These are phyloP conservation scores for Candida tropicalis DNA, from an alignment of 1,139 yeast genomes.

Conservation along the genomic window DNA sequence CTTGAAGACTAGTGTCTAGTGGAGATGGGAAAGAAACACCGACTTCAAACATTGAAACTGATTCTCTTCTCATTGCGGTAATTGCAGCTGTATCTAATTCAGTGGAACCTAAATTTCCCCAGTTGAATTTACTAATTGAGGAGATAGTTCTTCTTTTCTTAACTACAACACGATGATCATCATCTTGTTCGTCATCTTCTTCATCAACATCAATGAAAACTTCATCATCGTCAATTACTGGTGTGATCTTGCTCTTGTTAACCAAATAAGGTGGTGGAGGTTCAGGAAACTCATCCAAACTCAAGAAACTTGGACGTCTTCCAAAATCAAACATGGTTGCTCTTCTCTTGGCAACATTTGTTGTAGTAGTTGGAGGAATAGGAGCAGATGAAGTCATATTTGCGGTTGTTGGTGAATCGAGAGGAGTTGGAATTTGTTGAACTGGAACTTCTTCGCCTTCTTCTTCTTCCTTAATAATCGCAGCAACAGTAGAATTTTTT, in stretches of 20 bases:
- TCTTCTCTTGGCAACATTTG: constrained; percentile 40
- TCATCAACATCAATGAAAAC: constrained; percentile 2
- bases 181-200: background rate
- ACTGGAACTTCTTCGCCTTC: background rate
- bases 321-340: constrained; percentile 55
- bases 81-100: constrained; percentile 3
- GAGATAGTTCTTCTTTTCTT: constrained; percentile 4
- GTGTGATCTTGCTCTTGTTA: constrained; percentile 1
- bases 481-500: background rate
- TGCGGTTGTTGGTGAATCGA: background rate
- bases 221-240: constrained; percentile 1
- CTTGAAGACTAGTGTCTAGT: constrained; percentile 1
- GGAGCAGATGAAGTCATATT: background rate
- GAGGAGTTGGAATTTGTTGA: constrained; percentile 3
- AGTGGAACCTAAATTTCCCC: constrained; percentile 2
- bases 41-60: constrained; percentile 2
- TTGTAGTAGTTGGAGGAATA: background rate
- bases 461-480: background rate
- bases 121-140: constrained; percentile 2
- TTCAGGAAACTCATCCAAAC: constrained; percentile 53
- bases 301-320: constrained; percentile 30
- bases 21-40: constrained; percentile 3
- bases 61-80: constrained; percentile 3
- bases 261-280: constrained; percentile 32
- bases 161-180: background rate